phyloP scores from a whole-genome alignment of 495 filamentous ascomycete species.

The Neurospora tetraspora region DNA sequence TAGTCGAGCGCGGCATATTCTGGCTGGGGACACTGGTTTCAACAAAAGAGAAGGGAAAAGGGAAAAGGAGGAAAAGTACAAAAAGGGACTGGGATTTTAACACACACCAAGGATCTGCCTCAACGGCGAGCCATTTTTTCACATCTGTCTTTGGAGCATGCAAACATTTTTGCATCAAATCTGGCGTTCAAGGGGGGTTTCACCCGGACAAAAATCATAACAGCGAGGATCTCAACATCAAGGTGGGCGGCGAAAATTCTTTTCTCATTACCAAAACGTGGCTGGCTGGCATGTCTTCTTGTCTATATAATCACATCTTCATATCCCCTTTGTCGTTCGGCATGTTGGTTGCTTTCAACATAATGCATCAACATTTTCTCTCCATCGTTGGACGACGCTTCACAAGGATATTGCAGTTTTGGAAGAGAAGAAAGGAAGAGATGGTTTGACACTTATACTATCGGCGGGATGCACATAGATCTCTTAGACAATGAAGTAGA shows the following conservation, averaged over 20 bases:
- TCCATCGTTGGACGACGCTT: too few species aligned
- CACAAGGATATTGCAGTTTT: not conserved
- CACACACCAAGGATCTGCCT: constrained; percentile 6
- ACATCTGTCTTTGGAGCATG: not conserved
- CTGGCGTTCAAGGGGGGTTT: not conserved
- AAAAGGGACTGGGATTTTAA: not conserved
- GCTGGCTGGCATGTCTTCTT: not conserved
- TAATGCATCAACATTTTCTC: not conserved
- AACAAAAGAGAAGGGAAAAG: not conserved
- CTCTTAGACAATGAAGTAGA: too few species aligned
- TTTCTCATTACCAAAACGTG: not conserved
- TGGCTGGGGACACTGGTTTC: not conserved
- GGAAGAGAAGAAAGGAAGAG: not conserved
- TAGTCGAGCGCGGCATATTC: not conserved
- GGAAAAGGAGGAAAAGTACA: not conserved
- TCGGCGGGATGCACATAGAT: not conserved
- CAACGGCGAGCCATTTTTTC: constrained; percentile 6
- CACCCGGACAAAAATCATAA: constrained; percentile 2
- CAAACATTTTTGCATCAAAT: not conserved
- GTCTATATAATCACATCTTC: not conserved
- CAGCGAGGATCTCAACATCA: constrained; percentile 23
- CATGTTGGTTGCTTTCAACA: not conserved
- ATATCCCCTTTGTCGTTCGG: not conserved
- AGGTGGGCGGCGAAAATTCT: not conserved
- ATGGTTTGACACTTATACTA: not conserved